Evolutionary conservation across 75 land plant genomes (phyloP).

Genomic region (Ceratopteris richardii): DNA sequence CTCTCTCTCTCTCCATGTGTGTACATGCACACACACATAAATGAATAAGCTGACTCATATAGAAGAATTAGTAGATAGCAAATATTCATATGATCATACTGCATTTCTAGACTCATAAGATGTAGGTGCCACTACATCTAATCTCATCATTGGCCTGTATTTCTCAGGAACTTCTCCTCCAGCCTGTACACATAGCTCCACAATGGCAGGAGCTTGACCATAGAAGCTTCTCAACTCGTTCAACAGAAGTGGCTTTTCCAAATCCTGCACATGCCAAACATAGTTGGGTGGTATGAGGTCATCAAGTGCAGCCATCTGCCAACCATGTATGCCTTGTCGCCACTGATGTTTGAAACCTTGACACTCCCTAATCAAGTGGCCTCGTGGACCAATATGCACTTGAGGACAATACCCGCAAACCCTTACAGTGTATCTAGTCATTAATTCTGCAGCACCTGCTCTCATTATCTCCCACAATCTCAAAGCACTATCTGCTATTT

Average conservation of each 20-base stretch:
- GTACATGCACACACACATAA: too few relatives aligned
- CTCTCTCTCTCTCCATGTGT: too few relatives aligned
- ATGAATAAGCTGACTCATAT: too few relatives aligned
- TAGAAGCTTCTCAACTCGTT: constrained; percentile 54
- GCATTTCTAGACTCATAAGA: neutral
- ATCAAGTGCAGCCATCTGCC: constrained; percentile 67
- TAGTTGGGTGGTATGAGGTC: constrained; percentile 73
- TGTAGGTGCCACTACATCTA: constrained; percentile 61
- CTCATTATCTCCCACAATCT: constrained; percentile 59
- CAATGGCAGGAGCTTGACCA: constrained; percentile 79
- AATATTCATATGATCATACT: too few relatives aligned
- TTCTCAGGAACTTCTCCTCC: constrained; percentile 59
- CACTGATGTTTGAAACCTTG: constrained; percentile 67
- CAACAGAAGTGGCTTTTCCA: constrained; percentile 27
- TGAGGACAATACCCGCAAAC: constrained; percentile 89
- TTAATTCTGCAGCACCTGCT: constrained; percentile 44
- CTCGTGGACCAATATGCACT: constrained; percentile 61
- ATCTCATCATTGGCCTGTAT: constrained; percentile 66
- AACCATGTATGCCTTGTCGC: constrained; percentile 77
- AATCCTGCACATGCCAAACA: constrained; percentile 81
- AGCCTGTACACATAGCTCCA: constrained; percentile 73
- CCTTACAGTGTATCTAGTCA: constrained; percentile 66
- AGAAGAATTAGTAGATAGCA: too few relatives aligned
- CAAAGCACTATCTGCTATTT: constrained; percentile 48
- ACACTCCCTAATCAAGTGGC: constrained; percentile 75